Evolutionary conservation across 495 filamentous ascomycete genomes (phyloP).

Genomic region (Mycothermus thermophilus): DNA sequence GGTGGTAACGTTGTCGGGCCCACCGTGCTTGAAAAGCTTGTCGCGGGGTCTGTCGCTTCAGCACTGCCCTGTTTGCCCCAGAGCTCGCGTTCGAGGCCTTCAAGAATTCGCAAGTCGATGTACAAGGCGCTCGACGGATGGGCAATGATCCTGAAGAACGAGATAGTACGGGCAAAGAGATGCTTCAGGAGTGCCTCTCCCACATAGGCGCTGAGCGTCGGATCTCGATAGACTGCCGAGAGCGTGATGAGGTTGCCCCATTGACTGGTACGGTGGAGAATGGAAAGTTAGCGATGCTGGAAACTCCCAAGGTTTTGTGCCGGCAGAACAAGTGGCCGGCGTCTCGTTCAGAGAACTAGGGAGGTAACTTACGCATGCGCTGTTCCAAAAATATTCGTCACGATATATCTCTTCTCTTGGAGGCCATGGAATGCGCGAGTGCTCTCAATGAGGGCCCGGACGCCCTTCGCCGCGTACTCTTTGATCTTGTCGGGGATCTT

Average conservation of each 20-base stretch:
- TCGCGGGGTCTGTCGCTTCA: conserved; percentile 8
- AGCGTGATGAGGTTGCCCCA: conserved; percentile 91
- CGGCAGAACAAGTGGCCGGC: no score
- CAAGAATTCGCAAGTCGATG: conserved; percentile 54
- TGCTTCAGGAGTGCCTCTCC: conserved; percentile 32
- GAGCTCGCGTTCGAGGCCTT: conserved; percentile 43
- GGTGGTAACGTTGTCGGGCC: no score
- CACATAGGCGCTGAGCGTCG: conserved; percentile 39
- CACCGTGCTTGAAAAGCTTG: no score
- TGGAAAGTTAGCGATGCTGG: no score
- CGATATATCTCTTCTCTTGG: conserved; percentile 50
- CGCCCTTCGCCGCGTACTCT: conserved; percentile 40
- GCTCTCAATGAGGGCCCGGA: conserved; percentile 67
- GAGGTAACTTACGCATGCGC: conserved; percentile 71
- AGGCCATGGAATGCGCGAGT: conserved; percentile 74
- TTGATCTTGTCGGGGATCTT: conserved; percentile 37
- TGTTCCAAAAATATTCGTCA: conserved; percentile 92
- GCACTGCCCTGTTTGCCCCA: conserved; percentile 8
- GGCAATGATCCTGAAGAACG: conserved; percentile 47
- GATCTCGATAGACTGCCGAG: conserved; percentile 57
- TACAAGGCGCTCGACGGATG: conserved; percentile 53
- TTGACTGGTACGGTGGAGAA: no score
- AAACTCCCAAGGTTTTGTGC: no score
- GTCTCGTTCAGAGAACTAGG: no score
- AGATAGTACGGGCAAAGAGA: conserved; percentile 52